Evolutionary conservation across 495 filamentous ascomycete species (phyloP).

Genomic region (Penicillium macrosclerotiorum): DNA sequence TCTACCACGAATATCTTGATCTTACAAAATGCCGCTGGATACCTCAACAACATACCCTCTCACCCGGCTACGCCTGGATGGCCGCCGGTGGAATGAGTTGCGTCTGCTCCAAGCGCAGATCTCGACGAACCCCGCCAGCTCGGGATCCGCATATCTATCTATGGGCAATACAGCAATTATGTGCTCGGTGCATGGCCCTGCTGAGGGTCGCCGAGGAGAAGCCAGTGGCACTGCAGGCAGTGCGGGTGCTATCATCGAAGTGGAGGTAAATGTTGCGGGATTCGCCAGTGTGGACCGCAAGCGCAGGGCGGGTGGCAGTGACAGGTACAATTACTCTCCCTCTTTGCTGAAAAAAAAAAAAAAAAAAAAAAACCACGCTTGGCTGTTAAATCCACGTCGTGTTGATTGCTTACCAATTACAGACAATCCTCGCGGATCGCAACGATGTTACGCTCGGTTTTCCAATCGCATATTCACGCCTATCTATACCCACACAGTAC

Average conservation of each 20-base stretch:
- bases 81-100: conserved; percentile 97
- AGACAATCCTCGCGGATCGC: conserved; percentile 82
- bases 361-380: no score
- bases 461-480: conserved; percentile 71
- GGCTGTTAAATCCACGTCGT: background rate
- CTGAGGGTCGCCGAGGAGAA: conserved; percentile 58
- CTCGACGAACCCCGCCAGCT: conserved; percentile 83
- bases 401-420: conserved; percentile 13
- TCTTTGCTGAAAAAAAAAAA: no score
- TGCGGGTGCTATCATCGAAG: conserved; percentile 63
- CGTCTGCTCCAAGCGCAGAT: conserved; percentile 86
- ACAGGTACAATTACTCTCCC: no score
- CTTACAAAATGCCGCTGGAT: conserved; percentile 76
- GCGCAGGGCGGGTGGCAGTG: conserved; percentile 60
- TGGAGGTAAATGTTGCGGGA: conserved; percentile 81
- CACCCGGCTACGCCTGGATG: conserved; percentile 85
- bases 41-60: conserved; percentile 79
- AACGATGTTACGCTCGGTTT: conserved; percentile 68
- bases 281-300: conserved; percentile 88
- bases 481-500: conserved; percentile 87
- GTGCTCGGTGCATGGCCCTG: conserved; percentile 84
- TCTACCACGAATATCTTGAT: background rate
- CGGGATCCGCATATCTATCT: conserved; percentile 85
- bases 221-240: conserved; percentile 45
- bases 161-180: conserved; percentile 97